Percentiles rank a stretch among this genome's conserved stretches.
Evolutionary conservation across 495 filamentous ascomycete genomes (phyloP).

Genomic region (Xylaria longipes): DNA sequence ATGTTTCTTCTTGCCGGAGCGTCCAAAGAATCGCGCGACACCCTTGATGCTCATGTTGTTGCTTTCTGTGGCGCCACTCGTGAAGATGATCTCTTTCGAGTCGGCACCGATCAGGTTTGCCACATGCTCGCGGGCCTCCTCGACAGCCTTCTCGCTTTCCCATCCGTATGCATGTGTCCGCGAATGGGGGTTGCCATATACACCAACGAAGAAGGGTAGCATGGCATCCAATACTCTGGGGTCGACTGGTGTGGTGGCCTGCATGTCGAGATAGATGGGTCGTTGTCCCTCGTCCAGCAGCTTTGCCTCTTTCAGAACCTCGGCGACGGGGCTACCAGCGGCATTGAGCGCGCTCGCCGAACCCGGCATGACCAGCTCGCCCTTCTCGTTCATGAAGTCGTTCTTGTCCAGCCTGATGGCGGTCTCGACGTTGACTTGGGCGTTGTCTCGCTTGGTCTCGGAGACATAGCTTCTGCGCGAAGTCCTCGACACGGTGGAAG

Average conservation of each 20-base stretch:
- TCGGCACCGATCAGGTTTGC: conserved; percentile 91
- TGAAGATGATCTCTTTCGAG: conserved; percentile 98
- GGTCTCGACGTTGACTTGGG: conserved; percentile 82
- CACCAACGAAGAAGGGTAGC: conserved; percentile 90
- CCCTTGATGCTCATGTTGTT: conserved; percentile 99
- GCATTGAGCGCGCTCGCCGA: conserved; percentile 58
- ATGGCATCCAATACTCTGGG: conserved; percentile 95
- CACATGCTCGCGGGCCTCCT: conserved; percentile 81
- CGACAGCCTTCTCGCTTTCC: conserved; percentile 94
- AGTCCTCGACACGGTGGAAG: conserved; percentile 31
- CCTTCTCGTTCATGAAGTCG: conserved; percentile 75
- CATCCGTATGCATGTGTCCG: conserved; percentile 98
- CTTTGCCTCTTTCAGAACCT: conserved; percentile 88
- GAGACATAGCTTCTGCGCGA: conserved; percentile 76
- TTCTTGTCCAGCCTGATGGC: conserved; percentile 84
- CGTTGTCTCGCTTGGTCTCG: conserved; percentile 78
- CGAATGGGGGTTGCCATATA: conserved; percentile 97
- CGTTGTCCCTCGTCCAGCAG: conserved; percentile 93
- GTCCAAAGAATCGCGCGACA: conserved; percentile 91
- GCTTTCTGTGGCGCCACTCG: conserved; percentile 95
- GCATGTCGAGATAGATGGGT: conserved; percentile 98
- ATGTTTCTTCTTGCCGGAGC: conserved; percentile 95
- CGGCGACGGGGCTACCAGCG: conserved; percentile 78
- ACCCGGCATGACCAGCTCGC: conserved; percentile 66
- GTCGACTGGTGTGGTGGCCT: conserved; percentile 96